These are phyloP conservation scores for Ambrosiella xylebori DNA, from an alignment of 2,329 filamentous ascomycete species.

Conservation along the genomic window DNA sequence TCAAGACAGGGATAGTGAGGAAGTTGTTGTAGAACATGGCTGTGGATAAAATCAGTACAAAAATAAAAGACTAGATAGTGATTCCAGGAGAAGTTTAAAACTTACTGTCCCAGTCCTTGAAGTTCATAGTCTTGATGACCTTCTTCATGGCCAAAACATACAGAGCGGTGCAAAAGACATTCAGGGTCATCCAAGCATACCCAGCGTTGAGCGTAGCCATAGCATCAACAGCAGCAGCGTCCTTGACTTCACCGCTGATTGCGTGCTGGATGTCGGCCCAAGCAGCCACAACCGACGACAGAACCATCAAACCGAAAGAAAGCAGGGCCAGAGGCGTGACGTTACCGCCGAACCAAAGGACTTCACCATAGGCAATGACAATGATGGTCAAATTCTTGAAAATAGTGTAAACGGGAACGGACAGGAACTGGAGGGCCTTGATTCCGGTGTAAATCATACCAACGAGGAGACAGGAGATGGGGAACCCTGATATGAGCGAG, in stretches of 20 bases:
- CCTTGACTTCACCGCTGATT: slow-evolving; percentile 41
- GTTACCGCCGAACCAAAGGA: slow-evolving; percentile 91
- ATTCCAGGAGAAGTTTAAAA: slow-evolving; percentile 16
- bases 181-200: slow-evolving; percentile 95
- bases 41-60: slow-evolving; percentile 24
- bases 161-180: slow-evolving; percentile 83
- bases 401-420: slow-evolving; percentile 96
- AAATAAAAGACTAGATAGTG: slow-evolving; percentile 15
- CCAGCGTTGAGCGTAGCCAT: slow-evolving; percentile 85
- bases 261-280: slow-evolving; percentile 94
- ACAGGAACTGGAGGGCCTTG: slow-evolving; percentile 90
- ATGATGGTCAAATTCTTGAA: slow-evolving; percentile 99
- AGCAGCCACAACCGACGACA: slow-evolving; percentile 84
- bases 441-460: slow-evolving; percentile 98
- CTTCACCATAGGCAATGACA: slow-evolving; percentile 93
- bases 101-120: slow-evolving; percentile 98
- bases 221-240: slow-evolving; percentile 48
- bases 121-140: slow-evolving; percentile 98
- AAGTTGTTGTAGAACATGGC: slow-evolving; percentile 99
- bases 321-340: slow-evolving; percentile 77
- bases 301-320: slow-evolving; percentile 90
- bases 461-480: slow-evolving; percentile 84
- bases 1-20: slow-evolving; percentile 80
- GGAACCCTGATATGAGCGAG: slow-evolving; percentile 54
- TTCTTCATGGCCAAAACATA: slow-evolving; percentile 92